phyloP scores from a whole-genome alignment of 208 protist genomes.

The Leptomonas pyrrhocoris region DNA sequence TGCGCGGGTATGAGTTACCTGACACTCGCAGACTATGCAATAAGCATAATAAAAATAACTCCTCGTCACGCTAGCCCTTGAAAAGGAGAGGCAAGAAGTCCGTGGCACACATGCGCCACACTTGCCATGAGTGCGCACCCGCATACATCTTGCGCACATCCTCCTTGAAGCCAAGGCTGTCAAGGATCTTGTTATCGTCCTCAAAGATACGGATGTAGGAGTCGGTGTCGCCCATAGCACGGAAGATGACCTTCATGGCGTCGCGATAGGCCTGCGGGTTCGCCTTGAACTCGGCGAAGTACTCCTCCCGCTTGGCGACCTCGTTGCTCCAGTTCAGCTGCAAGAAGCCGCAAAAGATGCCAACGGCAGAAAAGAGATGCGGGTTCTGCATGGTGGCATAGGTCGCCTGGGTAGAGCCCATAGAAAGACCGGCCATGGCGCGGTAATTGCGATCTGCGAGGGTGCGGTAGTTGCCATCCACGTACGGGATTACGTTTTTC shows the following conservation, averaged over 20 bases:
- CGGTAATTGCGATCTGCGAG: slow-evolving; percentile 25
- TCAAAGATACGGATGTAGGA: slow-evolving; percentile 1
- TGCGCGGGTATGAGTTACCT: no score
- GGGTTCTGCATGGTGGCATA: slow-evolving; percentile 25
- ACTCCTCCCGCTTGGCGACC: slow-evolving; percentile 3
- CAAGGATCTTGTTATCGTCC: slow-evolving; percentile 27
- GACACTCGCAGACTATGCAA: no score
- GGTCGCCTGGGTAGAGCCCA: slow-evolving; percentile 35
- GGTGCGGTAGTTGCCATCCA: slow-evolving; percentile 38
- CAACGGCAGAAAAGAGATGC: slow-evolving; percentile 34
- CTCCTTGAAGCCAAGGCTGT: slow-evolving; percentile 11
- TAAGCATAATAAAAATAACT: no score
- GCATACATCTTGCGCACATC: slow-evolving; percentile 19
- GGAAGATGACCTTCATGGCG: slow-evolving; percentile 30
- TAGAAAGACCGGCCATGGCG: slow-evolving; percentile 40
- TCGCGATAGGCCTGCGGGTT: slow-evolving; percentile 24
- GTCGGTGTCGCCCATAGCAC: slow-evolving; percentile 31
- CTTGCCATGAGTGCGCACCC: slow-evolving; percentile 31
- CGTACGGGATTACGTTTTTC: slow-evolving; percentile 37
- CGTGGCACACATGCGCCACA: slow-evolving; percentile 24
- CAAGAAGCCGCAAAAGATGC: slow-evolving; percentile 40
- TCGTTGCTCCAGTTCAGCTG: slow-evolving; percentile 20
- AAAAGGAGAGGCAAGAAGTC: slow-evolving; percentile 35
- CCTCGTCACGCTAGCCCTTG: not conserved
- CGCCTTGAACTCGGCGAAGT: slow-evolving; percentile 13